Conservation (phyloP, 495 filamentous ascomycete species). For the Cladorrhinum samala region DNA sequence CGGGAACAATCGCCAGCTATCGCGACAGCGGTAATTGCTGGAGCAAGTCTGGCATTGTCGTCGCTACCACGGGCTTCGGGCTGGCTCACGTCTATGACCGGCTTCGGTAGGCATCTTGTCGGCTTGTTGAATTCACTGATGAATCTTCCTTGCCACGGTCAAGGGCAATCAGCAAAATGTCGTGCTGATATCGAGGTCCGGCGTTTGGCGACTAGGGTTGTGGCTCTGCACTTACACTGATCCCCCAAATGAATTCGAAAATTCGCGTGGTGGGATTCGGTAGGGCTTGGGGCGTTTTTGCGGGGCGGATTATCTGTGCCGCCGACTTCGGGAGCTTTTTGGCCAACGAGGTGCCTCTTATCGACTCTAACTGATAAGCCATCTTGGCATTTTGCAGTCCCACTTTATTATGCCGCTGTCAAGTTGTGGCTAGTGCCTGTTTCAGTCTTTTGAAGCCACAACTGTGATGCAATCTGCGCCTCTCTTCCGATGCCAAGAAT, state of each 20-base stretch:
- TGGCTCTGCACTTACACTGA: slow-evolving; percentile 28
- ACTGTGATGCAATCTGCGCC: background rate
- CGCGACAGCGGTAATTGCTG: slow-evolving; percentile 1
- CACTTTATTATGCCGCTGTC: background rate
- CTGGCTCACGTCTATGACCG: slow-evolving; percentile 74
- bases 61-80: slow-evolving; percentile 6
- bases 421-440: slow-evolving; percentile 1
- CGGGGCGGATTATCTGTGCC: slow-evolving; percentile 25
- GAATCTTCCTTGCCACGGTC: slow-evolving; percentile 26
- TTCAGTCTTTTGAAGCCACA: background rate
- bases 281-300: slow-evolving; percentile 24
- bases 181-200: slow-evolving; percentile 31
- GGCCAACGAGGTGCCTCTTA: background rate
- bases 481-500: background rate
- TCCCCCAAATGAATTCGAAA: slow-evolving; percentile 30
- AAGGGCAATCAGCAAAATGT: slow-evolving; percentile 31
- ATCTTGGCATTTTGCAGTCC: slow-evolving; percentile 6
- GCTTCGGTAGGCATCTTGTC: slow-evolving; percentile 76
- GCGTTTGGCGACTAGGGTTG: slow-evolving; percentile 34
- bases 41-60: slow-evolving; percentile 6
- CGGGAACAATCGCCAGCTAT: slow-evolving; percentile 5
- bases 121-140: slow-evolving; percentile 35
- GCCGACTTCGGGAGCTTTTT: slow-evolving; percentile 6
- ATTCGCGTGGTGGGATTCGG: slow-evolving; percentile 29
- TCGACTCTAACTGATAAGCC: background rate